Evolutionary conservation across 768 basidiomycete genomes (phyloP).

Genomic region (Steccherinum ochraceum): DNA sequence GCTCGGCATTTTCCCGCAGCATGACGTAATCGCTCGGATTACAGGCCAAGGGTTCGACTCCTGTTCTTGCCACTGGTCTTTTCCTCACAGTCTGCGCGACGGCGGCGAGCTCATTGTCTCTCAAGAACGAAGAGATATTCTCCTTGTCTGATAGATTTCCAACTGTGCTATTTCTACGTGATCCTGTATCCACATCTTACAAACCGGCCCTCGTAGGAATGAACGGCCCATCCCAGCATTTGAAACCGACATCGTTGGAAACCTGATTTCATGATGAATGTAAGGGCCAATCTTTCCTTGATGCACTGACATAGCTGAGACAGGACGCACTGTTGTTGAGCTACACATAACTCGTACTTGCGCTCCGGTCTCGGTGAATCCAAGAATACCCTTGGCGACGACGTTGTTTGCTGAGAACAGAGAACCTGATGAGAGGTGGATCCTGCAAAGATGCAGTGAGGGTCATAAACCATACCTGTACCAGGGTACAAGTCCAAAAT

Average conservation of each 20-base stretch:
- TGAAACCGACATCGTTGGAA: conserved; percentile 41
- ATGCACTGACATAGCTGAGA: no score
- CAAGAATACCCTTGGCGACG: conserved; percentile 40
- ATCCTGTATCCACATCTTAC: no score
- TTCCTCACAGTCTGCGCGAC: no score
- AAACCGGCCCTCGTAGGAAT: conserved; percentile 30
- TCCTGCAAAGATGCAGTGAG: no score
- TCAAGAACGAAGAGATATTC: no score
- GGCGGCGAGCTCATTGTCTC: no score
- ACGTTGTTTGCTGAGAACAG: conserved; percentile 39
- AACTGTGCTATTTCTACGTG: no score
- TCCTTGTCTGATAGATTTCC: no score
- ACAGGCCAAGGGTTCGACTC: background rate
- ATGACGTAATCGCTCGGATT: background rate
- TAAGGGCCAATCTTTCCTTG: no score
- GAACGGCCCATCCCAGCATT: conserved; percentile 42
- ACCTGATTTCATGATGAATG: no score
- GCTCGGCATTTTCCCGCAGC: background rate
- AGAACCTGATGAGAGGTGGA: no score
- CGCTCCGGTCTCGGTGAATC: conserved; percentile 37
- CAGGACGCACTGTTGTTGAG: conserved; percentile 34
- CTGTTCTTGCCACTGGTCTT: no score
- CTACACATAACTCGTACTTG: conserved; percentile 51
- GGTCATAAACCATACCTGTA: conserved; percentile 35
- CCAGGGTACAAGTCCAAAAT: conserved; percentile 53